Evolutionary conservation across 257 asterid species (phyloP).

Genomic region (Galeopsis tetrahit): DNA sequence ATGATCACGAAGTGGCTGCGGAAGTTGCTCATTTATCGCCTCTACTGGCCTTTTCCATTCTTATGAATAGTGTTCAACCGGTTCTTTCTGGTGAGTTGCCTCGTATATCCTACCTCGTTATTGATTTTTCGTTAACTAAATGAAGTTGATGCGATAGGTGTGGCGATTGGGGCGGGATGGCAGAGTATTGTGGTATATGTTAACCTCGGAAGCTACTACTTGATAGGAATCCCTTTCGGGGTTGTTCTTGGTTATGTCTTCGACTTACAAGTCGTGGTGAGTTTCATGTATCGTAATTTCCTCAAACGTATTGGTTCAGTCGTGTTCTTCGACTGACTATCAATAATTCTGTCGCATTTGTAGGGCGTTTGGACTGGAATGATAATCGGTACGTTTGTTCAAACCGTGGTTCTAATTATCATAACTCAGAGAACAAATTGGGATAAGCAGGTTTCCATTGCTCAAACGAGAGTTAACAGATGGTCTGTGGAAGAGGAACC

Average conservation of each 20-base stretch:
- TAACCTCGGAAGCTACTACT: conserved; percentile 61
- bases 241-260: conserved; percentile 56
- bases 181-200: conserved; percentile 68
- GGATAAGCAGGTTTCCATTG: conserved; percentile 58
- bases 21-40: conserved; percentile 63
- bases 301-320: not conserved
- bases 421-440: conserved; percentile 61
- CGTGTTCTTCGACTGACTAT: not conserved
- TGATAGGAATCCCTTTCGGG: conserved; percentile 68
- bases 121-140: not conserved
- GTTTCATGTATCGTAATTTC: not conserved
- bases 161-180: conserved; percentile 75
- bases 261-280: conserved; percentile 57
- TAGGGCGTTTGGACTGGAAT: conserved; percentile 84
- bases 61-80: conserved; percentile 66
- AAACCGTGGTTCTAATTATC: conserved; percentile 47
- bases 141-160: conserved; percentile 46
- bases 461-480: conserved; percentile 43
- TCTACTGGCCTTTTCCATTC: conserved; percentile 66
- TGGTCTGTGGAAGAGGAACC: conserved; percentile 45
- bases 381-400: conserved; percentile 58
- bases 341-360: not conserved
- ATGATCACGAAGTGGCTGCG: conserved; percentile 42
- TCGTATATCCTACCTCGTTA: not conserved
- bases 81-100: conserved; percentile 61